Base-by-base conservation (phyloP, 2,329 filamentous ascomycete species). In the Monosporascus sp. region DNA sequence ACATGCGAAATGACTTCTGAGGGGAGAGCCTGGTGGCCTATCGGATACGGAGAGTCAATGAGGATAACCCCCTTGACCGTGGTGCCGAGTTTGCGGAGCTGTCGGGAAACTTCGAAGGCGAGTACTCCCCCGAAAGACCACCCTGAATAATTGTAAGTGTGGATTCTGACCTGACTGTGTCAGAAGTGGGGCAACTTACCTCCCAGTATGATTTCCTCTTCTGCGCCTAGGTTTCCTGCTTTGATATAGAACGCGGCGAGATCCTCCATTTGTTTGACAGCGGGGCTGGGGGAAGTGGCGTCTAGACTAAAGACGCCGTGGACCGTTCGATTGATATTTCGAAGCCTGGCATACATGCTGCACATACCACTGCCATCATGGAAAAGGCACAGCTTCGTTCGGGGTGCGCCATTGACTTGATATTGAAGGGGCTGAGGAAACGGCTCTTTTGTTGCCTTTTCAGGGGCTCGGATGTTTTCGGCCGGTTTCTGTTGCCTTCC, bases 81-180 rank as follows among this genome's bases (percentile, higher is more conserved):
- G 47, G 72, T 67, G 6, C 69, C 71, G 22, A 67, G 60, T 31
- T 66, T 60, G 25, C 69, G 67, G 4, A 77, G 63, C 37, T 73
- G 68, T 15, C 69, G 68, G 3, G 73, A 70, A 4, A 72, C 71
- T 49, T 76, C 73, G 56, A 72, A 81, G 18, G 78, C 76, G 52
- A 75, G 72, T 52, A 79, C 75, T 7, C 78, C 78, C 38, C 79
- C 79, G 20, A 77, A 78, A 9, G 76, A 81, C 78, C 78, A 81
- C 6, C 58, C 58, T 59, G 15, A 38, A 25, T 31, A 22, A 17
- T 18, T 31, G 8, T 52, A 38, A 52, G 50, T 27, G 8, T 9
- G 8, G 25, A 27, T 27, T 9, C 25, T 9, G 3, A 27, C 8
- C 8, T 2, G 25, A 27, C 25, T 9, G 3, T 9, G 7, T 27